Evolutionary conservation across 176 grass and related monocot species (phyloP).

Genomic region (Neostapfia colusana): DNA sequence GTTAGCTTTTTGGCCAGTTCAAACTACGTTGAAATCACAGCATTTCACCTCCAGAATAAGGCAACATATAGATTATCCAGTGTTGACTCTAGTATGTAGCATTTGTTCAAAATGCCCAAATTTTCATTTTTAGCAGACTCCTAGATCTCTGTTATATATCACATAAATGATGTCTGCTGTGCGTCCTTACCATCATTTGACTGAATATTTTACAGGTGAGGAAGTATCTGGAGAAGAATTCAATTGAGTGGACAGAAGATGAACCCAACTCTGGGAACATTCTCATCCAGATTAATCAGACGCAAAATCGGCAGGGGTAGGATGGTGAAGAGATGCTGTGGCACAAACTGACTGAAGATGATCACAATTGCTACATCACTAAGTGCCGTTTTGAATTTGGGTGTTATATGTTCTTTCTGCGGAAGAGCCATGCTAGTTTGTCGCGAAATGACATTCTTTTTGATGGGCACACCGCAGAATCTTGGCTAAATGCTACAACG

Average conservation of each 20-base stretch:
- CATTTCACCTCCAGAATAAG: not conserved
- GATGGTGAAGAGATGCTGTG: slow-evolving; percentile 8
- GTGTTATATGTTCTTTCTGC: slow-evolving; percentile 17
- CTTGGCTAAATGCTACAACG: not conserved
- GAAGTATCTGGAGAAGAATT: slow-evolving; percentile 74
- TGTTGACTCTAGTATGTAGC: not conserved
- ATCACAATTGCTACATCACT: slow-evolving; percentile 14
- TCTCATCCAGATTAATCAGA: slow-evolving; percentile 64
- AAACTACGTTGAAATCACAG: not conserved
- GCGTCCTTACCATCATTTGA: slow-evolving; percentile 11
- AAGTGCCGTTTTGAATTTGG: slow-evolving; percentile 16
- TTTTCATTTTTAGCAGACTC: not conserved
- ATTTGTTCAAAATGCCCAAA: not conserved
- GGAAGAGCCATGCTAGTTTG: slow-evolving; percentile 7
- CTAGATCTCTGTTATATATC: not conserved
- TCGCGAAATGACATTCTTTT: slow-evolving; percentile 28
- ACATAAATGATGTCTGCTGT: not conserved
- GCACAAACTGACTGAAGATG: slow-evolving; percentile 30
- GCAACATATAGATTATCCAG: not conserved
- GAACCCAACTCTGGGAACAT: slow-evolving; percentile 51
- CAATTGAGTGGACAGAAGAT: slow-evolving; percentile 64
- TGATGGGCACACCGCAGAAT: not conserved
- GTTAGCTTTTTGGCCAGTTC: not conserved
- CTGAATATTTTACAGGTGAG: slow-evolving; percentile 48
- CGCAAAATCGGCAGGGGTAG: slow-evolving; percentile 40